Percentiles rank a stretch among this genome's conserved stretches.
phyloP scores from a whole-genome alignment of 2,329 filamentous ascomycete species.

The Epichloe sibirici region DNA sequence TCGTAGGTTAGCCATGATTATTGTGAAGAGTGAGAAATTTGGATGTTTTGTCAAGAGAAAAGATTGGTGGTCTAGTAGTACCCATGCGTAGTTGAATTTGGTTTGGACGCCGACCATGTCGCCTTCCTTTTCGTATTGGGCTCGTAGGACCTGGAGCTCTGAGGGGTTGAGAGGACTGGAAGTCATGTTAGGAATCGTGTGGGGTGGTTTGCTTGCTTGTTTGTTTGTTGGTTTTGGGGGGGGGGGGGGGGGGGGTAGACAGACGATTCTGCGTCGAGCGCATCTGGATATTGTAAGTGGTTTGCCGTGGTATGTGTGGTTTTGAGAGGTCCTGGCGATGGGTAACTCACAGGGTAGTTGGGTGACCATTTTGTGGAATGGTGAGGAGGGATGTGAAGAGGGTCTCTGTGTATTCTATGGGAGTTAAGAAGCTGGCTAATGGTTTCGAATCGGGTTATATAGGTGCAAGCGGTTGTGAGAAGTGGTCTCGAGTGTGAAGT shows the following conservation, averaged over 20 bases:
- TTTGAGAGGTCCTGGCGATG: background rate
- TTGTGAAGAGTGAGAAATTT: background rate
- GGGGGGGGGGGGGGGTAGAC: slow-evolving; percentile 14
- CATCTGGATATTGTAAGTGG: slow-evolving; percentile 46
- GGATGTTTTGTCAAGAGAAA: background rate
- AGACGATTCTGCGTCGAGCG: slow-evolving; percentile 91
- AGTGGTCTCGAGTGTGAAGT: background rate
- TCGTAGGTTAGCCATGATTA: background rate
- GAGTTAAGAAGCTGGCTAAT: background rate
- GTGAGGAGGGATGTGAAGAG: background rate
- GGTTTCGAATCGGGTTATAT: background rate
- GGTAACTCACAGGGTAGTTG: slow-evolving; percentile 35
- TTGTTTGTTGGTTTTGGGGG: background rate
- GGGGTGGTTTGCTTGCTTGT: background rate
- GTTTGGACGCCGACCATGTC: slow-evolving; percentile 95
- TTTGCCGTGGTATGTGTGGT: background rate
- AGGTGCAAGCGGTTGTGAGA: background rate
- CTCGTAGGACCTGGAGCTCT: slow-evolving; percentile 82
- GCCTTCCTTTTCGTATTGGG: slow-evolving; percentile 95
- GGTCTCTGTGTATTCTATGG: background rate
- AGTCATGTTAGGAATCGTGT: background rate
- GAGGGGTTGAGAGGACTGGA: slow-evolving; percentile 73
- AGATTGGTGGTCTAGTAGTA: slow-evolving; percentile 25
- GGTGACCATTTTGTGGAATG: slow-evolving; percentile 27
- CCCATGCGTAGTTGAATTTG: slow-evolving; percentile 99